Evolutionary conservation across 2,329 filamentous ascomycete species (phyloP), one percentile per base, ranked within the genome.

Genomic region (Beauveria varroae): DNA sequence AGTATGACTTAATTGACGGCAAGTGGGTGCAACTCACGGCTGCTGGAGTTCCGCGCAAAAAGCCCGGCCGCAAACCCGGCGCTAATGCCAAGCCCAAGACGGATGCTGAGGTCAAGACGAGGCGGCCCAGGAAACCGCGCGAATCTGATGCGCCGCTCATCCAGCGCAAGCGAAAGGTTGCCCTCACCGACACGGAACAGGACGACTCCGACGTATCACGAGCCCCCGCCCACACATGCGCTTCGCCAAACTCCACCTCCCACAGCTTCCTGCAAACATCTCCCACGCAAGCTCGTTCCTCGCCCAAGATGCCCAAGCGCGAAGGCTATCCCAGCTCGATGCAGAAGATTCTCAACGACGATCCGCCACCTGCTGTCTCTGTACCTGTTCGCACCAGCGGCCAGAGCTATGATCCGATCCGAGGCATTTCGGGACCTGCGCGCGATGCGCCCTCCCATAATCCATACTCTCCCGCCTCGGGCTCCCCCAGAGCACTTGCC

Each of bases 341-440:
- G 79, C 79, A 79, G 63, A 84, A 71, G 66, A 81, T 85, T 53
- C 72, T 85, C 37, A 86, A 85, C 64, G 78, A 79, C 62, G 81
- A 81, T 65, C 75, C 74, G 59, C 73, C 75, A 50, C 79, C 74
- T 63, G 78, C 73, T 5, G 30, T 44, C 64, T 63, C 76, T 49
- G 70, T 76, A 20, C 78, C 79, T 9, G 76, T 79, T 54, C 79
- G 88, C 55, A 86, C 87, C 16, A 89, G 89, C 68, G 88, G 91
- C 49, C 90, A 91, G 69, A 91, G 89, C 68, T 97, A 95, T 75
- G 93, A 97, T 72, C 93, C 93, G 0, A 92, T 96, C 65, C 57
- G 57, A 52, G 90, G 88, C n/a, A 86, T 82, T 65, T 87, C 86
- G 66, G 85, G 87, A 66, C 84, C 84, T 86, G 54, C 78, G 84